Conservation (phyloP, 148 eudicot species). For the Tetragonia tetragonoides region DNA sequence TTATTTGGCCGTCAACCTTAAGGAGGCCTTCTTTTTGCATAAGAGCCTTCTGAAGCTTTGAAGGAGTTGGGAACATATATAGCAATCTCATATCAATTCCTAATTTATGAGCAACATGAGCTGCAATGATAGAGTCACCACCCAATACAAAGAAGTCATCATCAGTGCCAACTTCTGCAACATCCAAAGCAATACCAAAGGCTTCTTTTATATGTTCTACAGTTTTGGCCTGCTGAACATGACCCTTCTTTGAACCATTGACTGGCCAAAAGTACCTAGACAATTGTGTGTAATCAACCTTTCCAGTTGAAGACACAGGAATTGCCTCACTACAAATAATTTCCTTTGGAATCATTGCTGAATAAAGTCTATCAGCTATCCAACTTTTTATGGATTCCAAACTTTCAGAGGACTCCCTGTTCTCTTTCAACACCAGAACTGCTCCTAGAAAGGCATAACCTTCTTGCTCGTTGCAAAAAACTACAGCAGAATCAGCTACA, state of each 20-base stretch:
- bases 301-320: slow-evolving; percentile 75
- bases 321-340: slow-evolving; percentile 44
- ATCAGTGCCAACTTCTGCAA: slow-evolving; percentile 50
- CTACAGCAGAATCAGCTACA: slow-evolving; percentile 71
- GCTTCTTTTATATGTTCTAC: slow-evolving; percentile 59
- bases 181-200: slow-evolving; percentile 62
- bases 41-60: slow-evolving; percentile 59
- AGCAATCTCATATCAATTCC: slow-evolving; percentile 79
- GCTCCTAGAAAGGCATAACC: slow-evolving; percentile 62
- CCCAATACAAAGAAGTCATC: slow-evolving; percentile 81
- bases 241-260: slow-evolving; percentile 17
- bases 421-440: slow-evolving; percentile 44
- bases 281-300: slow-evolving; percentile 57
- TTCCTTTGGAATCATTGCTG: slow-evolving; percentile 63
- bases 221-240: slow-evolving; percentile 30
- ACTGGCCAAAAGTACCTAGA: slow-evolving; percentile 30
- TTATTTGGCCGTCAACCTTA: slow-evolving; percentile 23
- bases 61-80: slow-evolving; percentile 70
- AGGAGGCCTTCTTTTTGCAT: slow-evolving; percentile 33
- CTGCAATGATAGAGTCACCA: slow-evolving; percentile 81
- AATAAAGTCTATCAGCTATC: slow-evolving; percentile 64
- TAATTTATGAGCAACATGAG: slow-evolving; percentile 69
- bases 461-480: slow-evolving; percentile 40
- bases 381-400: slow-evolving; percentile 53
- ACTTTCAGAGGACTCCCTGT: slow-evolving; percentile 22